Conservation (phyloP, 2,329 filamentous ascomycete species). For the Whalleya microplaca region DNA sequence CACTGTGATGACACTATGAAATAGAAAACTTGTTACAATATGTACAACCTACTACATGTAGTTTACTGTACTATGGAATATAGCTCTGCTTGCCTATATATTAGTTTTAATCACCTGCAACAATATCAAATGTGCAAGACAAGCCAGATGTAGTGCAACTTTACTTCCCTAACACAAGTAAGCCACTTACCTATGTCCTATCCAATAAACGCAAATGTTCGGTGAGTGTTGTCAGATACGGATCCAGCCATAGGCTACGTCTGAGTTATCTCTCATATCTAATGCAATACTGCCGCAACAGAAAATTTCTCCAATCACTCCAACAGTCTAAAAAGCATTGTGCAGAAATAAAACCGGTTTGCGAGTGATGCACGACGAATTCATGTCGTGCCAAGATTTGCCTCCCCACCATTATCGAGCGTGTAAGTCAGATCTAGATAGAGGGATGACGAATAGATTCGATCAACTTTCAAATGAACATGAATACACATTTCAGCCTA, state of each 20-base stretch:
- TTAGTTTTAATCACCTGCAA: too few relatives aligned
- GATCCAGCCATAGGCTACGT: not conserved
- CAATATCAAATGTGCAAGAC: too few relatives aligned
- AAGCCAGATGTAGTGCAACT: too few relatives aligned
- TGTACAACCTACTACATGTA: too few relatives aligned
- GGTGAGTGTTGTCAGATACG: not conserved
- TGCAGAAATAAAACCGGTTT: not conserved
- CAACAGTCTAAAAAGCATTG: not conserved
- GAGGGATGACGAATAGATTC: slow-evolving; percentile 1
- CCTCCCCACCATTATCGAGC: not conserved
- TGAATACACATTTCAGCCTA: not conserved
- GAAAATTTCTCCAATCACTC: not conserved
- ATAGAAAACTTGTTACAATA: too few relatives aligned
- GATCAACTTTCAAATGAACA: not conserved
- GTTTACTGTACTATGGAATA: too few relatives aligned
- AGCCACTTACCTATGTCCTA: not conserved
- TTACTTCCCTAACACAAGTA: not conserved
- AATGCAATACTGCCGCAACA: not conserved
- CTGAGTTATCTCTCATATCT: not conserved
- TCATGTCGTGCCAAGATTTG: slow-evolving; percentile 1
- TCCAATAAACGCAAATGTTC: not conserved
- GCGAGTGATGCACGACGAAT: too few relatives aligned
- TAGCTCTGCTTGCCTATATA: too few relatives aligned
- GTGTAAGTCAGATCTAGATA: not conserved
- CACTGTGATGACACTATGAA: too few relatives aligned